phyloP scores from a whole-genome alignment of 2,329 filamentous ascomycete species.

The Lasiodiplodia sp. region DNA sequence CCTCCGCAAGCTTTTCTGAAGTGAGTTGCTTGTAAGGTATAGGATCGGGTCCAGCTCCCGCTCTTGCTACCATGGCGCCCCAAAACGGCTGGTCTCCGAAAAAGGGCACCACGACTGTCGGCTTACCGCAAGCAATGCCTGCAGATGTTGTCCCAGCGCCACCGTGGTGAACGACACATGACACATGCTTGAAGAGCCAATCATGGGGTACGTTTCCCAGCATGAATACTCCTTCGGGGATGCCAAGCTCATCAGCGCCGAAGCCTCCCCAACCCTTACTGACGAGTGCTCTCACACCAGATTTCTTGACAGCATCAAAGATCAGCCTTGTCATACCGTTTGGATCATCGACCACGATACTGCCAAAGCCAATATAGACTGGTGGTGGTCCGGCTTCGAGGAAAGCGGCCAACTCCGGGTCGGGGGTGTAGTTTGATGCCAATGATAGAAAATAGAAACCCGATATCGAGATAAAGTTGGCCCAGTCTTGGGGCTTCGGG shows the following conservation, averaged over 20 bases:
- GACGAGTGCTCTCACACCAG: constrained; percentile 78
- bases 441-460: constrained; percentile 51
- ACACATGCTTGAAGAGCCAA: constrained; percentile 84
- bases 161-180: constrained; percentile 85
- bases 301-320: constrained; percentile 54
- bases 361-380: constrained; percentile 52
- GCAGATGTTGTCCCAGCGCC: constrained; percentile 88
- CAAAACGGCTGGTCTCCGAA: constrained; percentile 58
- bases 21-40: constrained; percentile 50
- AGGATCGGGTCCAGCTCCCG: constrained; percentile 50
- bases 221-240: constrained; percentile 83
- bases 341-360: constrained; percentile 52
- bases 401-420: constrained; percentile 48
- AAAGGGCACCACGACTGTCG: constrained; percentile 85
- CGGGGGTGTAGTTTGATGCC: constrained; percentile 49
- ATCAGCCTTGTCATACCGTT: constrained; percentile 51
- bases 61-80: constrained; percentile 51
- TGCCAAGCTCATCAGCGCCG: constrained; percentile 67
- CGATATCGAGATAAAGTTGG: constrained; percentile 48
- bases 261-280: constrained; percentile 90
- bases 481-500: constrained; percentile 56
- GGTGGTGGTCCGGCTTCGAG: constrained; percentile 49
- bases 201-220: constrained; percentile 87
- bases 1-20: constrained; percentile 46
- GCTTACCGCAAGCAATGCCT: constrained; percentile 80